These are phyloP conservation scores for Clarkia xantiana DNA, from an alignment of 345 rosid genomes.

Conservation along the genomic window DNA sequence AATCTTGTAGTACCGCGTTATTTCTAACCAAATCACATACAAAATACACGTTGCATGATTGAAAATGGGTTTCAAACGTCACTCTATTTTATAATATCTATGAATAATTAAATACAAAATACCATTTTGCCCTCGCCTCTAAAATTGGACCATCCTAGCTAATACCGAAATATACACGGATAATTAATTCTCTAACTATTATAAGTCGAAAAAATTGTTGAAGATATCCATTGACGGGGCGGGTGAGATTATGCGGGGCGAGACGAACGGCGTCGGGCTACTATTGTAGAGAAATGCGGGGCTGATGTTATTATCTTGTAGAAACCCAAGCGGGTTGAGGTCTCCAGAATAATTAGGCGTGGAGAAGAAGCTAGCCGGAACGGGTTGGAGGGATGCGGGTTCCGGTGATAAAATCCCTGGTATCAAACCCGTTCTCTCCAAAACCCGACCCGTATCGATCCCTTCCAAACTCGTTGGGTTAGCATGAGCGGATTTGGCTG, in stretches of 20 bases:
- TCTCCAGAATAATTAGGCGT: conserved; percentile 21
- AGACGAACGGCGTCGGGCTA: conserved; percentile 21
- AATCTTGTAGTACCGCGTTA: no score
- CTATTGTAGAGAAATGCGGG: conserved; percentile 21
- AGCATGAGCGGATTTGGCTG: conserved; percentile 8
- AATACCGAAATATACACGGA: no score
- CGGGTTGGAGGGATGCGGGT: conserved; percentile 46
- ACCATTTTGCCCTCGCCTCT: no score
- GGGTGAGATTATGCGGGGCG: conserved; percentile 26
- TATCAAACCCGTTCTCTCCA: conserved; percentile 21
- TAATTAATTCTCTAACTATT: neutral
- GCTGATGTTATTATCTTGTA: conserved; percentile 38
- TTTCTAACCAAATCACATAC: no score
- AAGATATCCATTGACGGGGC: conserved; percentile 38
- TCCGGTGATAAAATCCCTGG: conserved; percentile 74
- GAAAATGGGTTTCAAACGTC: no score
- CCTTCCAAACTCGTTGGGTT: conserved; percentile 19
- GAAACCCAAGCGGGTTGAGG: conserved; percentile 30
- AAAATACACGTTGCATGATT: no score
- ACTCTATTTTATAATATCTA: no score
- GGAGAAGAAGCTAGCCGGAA: conserved; percentile 56
- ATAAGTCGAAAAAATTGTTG: conserved; percentile 50
- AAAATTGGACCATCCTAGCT: no score
- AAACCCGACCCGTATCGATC: conserved; percentile 15
- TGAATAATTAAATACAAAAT: no score